phyloP scores from a whole-genome alignment of 2,329 filamentous ascomycete species.

The Fusarium sp. region DNA sequence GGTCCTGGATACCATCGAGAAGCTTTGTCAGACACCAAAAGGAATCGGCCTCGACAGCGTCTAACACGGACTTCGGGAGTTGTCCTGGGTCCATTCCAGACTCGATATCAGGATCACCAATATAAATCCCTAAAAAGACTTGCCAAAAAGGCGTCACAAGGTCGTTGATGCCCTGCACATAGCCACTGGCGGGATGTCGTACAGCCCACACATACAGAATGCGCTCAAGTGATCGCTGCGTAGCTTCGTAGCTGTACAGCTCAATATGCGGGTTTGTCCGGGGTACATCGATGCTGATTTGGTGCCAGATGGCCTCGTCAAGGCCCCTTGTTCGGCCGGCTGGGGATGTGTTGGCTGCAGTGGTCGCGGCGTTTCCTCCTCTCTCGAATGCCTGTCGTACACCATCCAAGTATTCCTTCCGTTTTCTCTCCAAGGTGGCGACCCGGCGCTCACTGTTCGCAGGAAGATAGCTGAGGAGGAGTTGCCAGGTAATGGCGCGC shows the following conservation, averaged over 20 bases:
- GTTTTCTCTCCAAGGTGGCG: conserved; percentile 87
- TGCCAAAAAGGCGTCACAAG: conserved; percentile 98
- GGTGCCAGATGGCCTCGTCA: conserved; percentile 98
- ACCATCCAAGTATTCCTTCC: conserved; percentile 95
- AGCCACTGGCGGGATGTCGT: conserved; percentile 93
- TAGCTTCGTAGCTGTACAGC: conserved; percentile 94
- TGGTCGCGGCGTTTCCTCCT: conserved; percentile 57
- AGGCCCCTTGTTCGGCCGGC: conserved; percentile 69
- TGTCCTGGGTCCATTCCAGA: conserved; percentile 97
- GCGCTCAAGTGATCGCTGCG: conserved; percentile 89
- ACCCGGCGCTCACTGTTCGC: conserved; percentile 96
- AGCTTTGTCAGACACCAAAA: conserved; percentile 99
- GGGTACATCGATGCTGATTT: conserved; percentile 98
- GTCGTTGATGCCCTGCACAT: conserved; percentile 98
- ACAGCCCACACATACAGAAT: conserved; percentile 99
- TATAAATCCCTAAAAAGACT: conserved; percentile 93
- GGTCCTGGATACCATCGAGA: conserved; percentile 98
- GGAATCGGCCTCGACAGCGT: conserved; percentile 95
- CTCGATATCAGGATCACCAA: conserved; percentile 92
- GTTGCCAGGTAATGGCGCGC: conserved; percentile 98
- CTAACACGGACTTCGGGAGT: conserved; percentile 85
- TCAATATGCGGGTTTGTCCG: conserved; percentile 96
- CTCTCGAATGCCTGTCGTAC: conserved; percentile 77
- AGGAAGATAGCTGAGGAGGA: conserved; percentile 92
- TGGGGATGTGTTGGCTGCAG: conserved; percentile 55